These are phyloP conservation scores for Crucihimalaya himalaica DNA, from an alignment of 345 rosid species.

Conservation along the genomic window DNA sequence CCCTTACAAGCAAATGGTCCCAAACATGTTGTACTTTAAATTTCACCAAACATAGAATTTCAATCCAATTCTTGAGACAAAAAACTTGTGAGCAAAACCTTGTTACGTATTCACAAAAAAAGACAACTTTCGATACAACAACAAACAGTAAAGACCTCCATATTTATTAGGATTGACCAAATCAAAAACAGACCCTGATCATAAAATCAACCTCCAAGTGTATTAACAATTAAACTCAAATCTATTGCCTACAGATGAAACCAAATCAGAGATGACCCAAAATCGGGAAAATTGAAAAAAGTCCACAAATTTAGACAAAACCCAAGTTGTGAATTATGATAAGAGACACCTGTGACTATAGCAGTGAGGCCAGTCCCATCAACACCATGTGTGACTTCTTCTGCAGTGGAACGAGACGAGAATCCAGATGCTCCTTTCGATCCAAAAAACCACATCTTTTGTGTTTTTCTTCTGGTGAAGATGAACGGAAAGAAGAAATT, in stretches of 20 bases:
- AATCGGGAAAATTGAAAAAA: neutral
- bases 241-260: neutral
- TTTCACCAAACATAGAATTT: slow-evolving; percentile 22
- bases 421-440: slow-evolving; percentile 40
- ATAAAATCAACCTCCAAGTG: neutral
- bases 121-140: neutral
- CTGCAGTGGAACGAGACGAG: slow-evolving; percentile 70
- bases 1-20: slow-evolving; percentile 25
- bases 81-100: neutral
- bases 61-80: neutral
- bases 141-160: neutral
- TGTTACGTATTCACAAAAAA: neutral
- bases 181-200: neutral
- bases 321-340: neutral
- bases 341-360: slow-evolving; percentile 60
- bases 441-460: slow-evolving; percentile 38
- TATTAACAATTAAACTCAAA: slow-evolving; percentile 3
- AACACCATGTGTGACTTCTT: slow-evolving; percentile 64
- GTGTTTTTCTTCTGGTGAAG: neutral
- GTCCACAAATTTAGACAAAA: neutral
- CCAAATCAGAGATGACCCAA: neutral
- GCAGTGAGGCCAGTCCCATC: slow-evolving; percentile 79
- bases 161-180: neutral
- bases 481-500: neutral
- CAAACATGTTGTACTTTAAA: slow-evolving; percentile 3